A percentile compares a stretch with the other conserved stretches of the same genome.
These are phyloP conservation scores for Kalmusia sp. DNA, from an alignment of 2,329 filamentous ascomycete species.

Conservation along the genomic window DNA sequence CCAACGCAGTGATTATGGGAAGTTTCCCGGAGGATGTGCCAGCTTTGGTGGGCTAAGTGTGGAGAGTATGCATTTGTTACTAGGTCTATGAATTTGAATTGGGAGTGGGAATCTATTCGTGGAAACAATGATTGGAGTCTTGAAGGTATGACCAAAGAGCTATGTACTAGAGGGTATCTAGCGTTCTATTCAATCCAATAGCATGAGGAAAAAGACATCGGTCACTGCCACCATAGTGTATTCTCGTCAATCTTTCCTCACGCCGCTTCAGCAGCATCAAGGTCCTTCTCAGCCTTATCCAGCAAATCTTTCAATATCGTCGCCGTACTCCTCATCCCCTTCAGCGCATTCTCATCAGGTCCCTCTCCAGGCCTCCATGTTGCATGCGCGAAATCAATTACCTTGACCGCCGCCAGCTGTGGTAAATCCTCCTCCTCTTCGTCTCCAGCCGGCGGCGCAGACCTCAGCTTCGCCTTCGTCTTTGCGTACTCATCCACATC, in stretches of 20 bases:
- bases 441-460: constrained; percentile 29
- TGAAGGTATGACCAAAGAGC: not conserved
- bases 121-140: not conserved
- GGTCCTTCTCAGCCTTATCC: constrained; percentile 34
- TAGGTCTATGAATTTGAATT: not conserved
- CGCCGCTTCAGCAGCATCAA: constrained; percentile 13
- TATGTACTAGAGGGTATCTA: constrained; percentile 12
- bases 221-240: not conserved
- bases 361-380: constrained; percentile 81
- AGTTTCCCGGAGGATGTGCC: constrained; percentile 86
- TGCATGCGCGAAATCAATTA: constrained; percentile 98
- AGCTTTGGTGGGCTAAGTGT: constrained; percentile 64
- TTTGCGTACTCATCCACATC: constrained; percentile 62
- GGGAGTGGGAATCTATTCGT: too few species aligned
- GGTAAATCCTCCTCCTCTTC: constrained; percentile 57
- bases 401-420: constrained; percentile 78
- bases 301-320: constrained; percentile 73
- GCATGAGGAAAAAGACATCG: not conserved
- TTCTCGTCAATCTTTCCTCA: too few species aligned
- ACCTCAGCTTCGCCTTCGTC: constrained; percentile 39
- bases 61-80: not conserved
- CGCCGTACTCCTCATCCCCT: constrained; percentile 74
- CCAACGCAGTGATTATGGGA: constrained; percentile 82
- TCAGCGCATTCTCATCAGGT: constrained; percentile 82
- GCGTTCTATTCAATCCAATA: not conserved